Base-by-base conservation (phyloP, 2,329 filamentous ascomycete species). In the Onygenales sp. region DNA sequence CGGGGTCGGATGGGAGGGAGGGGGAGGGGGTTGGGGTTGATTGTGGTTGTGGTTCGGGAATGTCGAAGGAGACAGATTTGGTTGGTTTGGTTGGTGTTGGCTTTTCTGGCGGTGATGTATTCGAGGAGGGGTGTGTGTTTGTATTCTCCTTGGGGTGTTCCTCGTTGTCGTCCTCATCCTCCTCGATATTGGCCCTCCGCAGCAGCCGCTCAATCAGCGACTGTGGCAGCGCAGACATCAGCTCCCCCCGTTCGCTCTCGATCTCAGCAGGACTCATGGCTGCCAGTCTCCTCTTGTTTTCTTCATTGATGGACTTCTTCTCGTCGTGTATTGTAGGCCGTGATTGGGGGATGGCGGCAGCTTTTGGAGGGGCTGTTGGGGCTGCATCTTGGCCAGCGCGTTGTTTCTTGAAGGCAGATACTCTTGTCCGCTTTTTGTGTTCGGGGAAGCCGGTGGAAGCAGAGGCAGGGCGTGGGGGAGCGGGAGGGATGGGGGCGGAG, bases 221-320 rank as follows among this genome's bases (percentile, higher is more conserved):
- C 2, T 90, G 85, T 58, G 89, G 86, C 52, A 97, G 71, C 7
- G 80, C 82, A n/a, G 77, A 78, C 66, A 95, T 78, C n/a, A 98
- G 74, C 60, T 97, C 92, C 55, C 82, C 77, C 43, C 86, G 82
- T 56, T 93, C 90, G 60, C 85, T 77, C 57, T 87, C 83, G 55
- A 97, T 95, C 69, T 96, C 89, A 39, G 82, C 80, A 0, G 82
- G 73, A 1, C 86, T 87, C 93, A 98, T 96, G 31, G 77, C 75
- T 11, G 83, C 84, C 46, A 98, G 69, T 56, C 80, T 81, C 54
- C 83, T 78, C 44, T 73, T 81, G 64, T 97, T 98, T 67, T 97
- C 90, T 60, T 83, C 78, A 63, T 92, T 87, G 66, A 98, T 97
- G 5, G 79, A 76, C 57, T 74, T 73, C 63, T 81, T 83, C 64